Evolutionary conservation across 805 yeast genomes (phyloP), one percentile per base, ranked within the genome.

Genomic region (Wickerhamiella occidentalis): DNA sequence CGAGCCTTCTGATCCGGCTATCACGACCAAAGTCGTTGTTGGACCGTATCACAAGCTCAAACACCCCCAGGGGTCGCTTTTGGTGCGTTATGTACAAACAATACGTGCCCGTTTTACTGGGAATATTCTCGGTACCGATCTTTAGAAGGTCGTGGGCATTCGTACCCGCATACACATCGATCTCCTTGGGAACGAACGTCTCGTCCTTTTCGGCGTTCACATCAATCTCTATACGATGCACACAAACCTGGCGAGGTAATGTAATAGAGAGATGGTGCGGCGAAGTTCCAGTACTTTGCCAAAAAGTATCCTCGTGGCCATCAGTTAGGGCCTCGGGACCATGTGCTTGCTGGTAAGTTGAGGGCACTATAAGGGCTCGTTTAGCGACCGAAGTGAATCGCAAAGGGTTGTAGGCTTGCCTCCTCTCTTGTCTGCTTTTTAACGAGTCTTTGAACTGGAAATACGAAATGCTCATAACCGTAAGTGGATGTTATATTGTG

Each of bases 221-320:
- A 64, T 78, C 90, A 4, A 92, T 59, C 0, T 85, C 77, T 0
- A 92, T 65, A 45, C 85, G 64, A 45, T 80, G 78, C 2, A 92
- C 66, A 19, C 78, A 70, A 3, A 87, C 92, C 45, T 77, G 72
- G 58, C 83, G 87, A 28, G 87, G 72, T 63, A 92, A 92, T 58
- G 79, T 88, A 1, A 86, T 75, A 43, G 82, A 82, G 6, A 92
- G 68, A 26, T 68, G 70, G 64, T 92, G 98, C 0, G 97, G 97
- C 56, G 82, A 85, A 9, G 75, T 71, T 0, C 96, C 97, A 61
- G 92, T 98, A 40, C 92, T 82, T 64, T 92, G 98, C 98, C 98
- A 92, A 62, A 72, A 88, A 1, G 78, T 67, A 26, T 73, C 71
- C 0, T 88, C 82, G 57, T 82, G 87, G 25, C 62, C 58, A 47